These are phyloP conservation scores for Solanum paucissectum DNA, from an alignment of 257 asterid genomes.

Conservation along the genomic window DNA sequence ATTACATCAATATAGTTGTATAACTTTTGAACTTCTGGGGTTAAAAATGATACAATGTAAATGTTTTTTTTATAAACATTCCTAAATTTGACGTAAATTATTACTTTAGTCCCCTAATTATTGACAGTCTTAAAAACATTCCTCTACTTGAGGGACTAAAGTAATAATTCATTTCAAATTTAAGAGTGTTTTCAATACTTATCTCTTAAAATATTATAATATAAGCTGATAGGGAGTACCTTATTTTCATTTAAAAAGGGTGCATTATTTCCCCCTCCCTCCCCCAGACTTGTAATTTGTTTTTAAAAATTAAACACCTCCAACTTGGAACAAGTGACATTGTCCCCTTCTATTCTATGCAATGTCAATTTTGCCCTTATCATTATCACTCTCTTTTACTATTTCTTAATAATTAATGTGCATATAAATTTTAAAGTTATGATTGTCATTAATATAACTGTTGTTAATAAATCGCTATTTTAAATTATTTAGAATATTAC, in stretches of 20 bases:
- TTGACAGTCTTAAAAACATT: too few relatives aligned
- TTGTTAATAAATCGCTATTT: not conserved
- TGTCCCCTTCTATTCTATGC: not conserved
- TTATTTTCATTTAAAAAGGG: not conserved
- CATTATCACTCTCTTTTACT: not conserved
- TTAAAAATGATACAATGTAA: too few relatives aligned
- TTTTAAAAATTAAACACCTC: not conserved
- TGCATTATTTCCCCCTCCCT: not conserved
- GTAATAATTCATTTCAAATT: too few relatives aligned
- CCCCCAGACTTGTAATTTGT: not conserved
- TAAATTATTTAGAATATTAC: not conserved
- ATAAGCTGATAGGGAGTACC: not conserved
- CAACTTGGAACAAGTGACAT: not conserved
- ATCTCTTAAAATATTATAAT: too few relatives aligned
- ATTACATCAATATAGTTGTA: too few relatives aligned
- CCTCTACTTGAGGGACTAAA: too few relatives aligned
- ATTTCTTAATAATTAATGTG: not conserved
- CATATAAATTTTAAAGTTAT: not conserved
- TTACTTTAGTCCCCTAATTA: too few relatives aligned
- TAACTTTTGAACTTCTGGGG: too few relatives aligned
- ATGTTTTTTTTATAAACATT: too few relatives aligned
- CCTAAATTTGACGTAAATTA: too few relatives aligned
- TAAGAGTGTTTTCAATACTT: not conserved
- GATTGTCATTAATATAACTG: not conserved
- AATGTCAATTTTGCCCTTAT: not conserved